These are phyloP conservation scores for Pythium insidiosum DNA, from an alignment of 352 stramenopile genomes.

Conservation along the genomic window DNA sequence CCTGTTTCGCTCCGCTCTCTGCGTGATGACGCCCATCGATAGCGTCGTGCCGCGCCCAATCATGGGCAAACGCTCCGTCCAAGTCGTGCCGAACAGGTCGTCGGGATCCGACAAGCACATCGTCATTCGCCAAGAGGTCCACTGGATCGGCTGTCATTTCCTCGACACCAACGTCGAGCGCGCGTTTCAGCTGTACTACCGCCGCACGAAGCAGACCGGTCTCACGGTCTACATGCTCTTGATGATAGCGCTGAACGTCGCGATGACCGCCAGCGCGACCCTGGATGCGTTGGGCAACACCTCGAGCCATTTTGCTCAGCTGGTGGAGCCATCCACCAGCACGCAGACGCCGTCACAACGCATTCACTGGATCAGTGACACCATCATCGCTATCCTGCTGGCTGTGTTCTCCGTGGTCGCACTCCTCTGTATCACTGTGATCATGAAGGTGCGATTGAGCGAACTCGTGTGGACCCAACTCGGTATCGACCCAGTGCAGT, in stretches of 20 bases:
- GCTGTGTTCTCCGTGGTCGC: too few species aligned
- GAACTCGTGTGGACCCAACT: too few species aligned
- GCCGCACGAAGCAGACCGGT: conserved; percentile 26
- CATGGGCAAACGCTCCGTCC: too few species aligned
- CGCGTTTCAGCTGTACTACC: conserved; percentile 55
- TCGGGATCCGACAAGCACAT: conserved; percentile 15
- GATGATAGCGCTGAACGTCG: conserved; percentile 14
- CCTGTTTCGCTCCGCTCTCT: background rate
- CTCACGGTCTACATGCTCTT: conserved; percentile 26
- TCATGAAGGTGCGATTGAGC: too few species aligned
- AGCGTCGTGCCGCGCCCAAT: too few species aligned
- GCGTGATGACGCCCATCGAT: too few species aligned
- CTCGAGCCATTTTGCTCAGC: background rate
- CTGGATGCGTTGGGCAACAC: conserved; percentile 3
- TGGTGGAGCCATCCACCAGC: too few species aligned
- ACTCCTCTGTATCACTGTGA: too few species aligned
- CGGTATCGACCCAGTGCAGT: too few species aligned
- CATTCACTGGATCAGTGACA: too few species aligned
- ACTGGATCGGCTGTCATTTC: conserved; percentile 38
- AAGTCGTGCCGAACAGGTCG: conserved; percentile 20
- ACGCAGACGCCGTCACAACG: too few species aligned
- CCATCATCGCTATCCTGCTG: too few species aligned
- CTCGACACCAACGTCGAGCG: conserved; percentile 42
- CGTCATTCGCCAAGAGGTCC: conserved; percentile 32
- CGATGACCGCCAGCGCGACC: background rate